A percentile compares a stretch with the other conserved stretches of the same genome.
These are phyloP conservation scores for Cyclocybe aegerita DNA, from an alignment of 768 basidiomycete genomes.

Conservation along the genomic window DNA sequence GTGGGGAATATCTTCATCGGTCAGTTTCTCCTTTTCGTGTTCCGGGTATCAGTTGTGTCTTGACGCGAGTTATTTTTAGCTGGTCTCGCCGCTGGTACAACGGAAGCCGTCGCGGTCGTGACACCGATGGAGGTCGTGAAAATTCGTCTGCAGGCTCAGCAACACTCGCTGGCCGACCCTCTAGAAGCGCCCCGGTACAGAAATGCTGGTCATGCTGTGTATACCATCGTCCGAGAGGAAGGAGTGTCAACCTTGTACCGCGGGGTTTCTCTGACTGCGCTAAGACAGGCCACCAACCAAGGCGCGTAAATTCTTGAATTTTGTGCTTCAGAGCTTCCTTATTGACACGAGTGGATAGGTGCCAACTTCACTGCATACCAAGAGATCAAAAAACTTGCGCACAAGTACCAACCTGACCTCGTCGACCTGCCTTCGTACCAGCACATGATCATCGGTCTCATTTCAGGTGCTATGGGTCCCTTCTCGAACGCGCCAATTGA, in stretches of 20 bases:
- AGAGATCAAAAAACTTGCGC: constrained; percentile 86
- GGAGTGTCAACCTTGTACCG: constrained; percentile 84
- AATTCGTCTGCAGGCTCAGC: constrained; percentile 96
- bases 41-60: neutral
- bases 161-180: constrained; percentile 95
- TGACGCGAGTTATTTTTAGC: constrained; percentile 43
- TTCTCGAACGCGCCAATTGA: constrained; percentile 97
- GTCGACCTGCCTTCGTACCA: constrained; percentile 89
- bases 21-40: constrained; percentile 33
- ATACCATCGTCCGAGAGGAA: constrained; percentile 92
- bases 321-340: neutral
- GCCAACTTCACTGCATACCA: constrained; percentile 99
- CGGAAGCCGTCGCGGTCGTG: constrained; percentile 92
- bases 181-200: constrained; percentile 91
- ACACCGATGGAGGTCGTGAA: constrained; percentile 99
- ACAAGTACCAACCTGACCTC: constrained; percentile 75
- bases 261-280: constrained; percentile 89
- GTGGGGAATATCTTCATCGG: constrained; percentile 85
- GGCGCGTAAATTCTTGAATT: constrained; percentile 40
- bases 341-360: constrained; percentile 37
- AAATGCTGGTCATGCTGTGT: constrained; percentile 96
- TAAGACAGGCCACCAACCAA: constrained; percentile 97
- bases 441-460: constrained; percentile 91
- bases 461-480: constrained; percentile 97
- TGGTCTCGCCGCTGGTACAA: constrained; percentile 92